Evolutionary conservation across 2,329 filamentous ascomycete species (phyloP), one percentile per base, ranked within the genome.

Genomic region (Trichoderma cornu-damae): DNA sequence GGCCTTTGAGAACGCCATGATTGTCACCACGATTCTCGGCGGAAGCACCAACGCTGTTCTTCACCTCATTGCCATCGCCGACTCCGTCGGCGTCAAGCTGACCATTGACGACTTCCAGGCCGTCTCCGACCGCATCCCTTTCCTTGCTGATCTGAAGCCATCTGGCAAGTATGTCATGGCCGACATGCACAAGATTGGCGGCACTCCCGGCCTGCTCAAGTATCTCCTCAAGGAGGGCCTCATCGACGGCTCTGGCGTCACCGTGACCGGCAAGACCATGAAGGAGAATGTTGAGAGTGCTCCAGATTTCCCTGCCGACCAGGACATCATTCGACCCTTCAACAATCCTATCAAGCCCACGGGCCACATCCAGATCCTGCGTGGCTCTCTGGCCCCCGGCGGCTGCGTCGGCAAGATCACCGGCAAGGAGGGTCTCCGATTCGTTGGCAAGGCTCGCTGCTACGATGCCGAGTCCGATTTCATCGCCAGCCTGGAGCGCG

Each of bases 401-500:
- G 92, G 91, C 49, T 89, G 89, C 1, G 91, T 96, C 9, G 91
- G 90, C 61, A 96, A 96, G 75, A 96, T 96, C 71, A 96, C 91
- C 0, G 91, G 91, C 49, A 96, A 96, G 75, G 91, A 96, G 73
- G 91, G 92, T n/a, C 81, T 90, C 14, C 78, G 76, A 9, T 96
- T 96, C 73, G 85, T 80, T 11, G 91, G 91, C 59, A 89, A 86
- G 68, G 91, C 92, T 3, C 81, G 84, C 40, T 89, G 91, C 62
- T 96, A 91, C 71, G 81, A 96, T 73, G 89, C 90, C 63, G 92
- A 96, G 73, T 80, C 86, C 64, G 82, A 87, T 67, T 87, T 96
- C 65, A 89, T 95, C 69, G 76, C 80, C 26, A 89, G 90, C 0
- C 79, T 96, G 12, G 87, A 88, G 73, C 77, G 80, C 43, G 89